Base-by-base conservation (phyloP, 768 basidiomycete genomes). In the Pseudohyphozyma bogoriensis region DNA sequence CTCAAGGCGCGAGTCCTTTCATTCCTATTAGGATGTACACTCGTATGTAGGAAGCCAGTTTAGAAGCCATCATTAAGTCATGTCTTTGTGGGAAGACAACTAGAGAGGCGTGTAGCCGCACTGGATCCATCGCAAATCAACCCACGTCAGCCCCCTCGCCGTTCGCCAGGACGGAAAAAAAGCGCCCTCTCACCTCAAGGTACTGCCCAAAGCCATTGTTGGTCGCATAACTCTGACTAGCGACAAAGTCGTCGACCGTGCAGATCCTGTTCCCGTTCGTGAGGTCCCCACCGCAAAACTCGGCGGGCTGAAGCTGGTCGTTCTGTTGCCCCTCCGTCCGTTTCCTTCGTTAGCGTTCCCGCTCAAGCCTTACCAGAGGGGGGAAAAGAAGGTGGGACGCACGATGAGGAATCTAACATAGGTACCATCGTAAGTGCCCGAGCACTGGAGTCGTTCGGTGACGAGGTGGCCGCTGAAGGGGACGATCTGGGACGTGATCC, bases 381-480 rank as follows among this genome's bases (percentile, higher is more conserved):
- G 15, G 35, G 18, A 9, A 26, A 28, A 35, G 35, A 26, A 26
- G n/a, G 51, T 18, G 2, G 8, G n/a, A 39, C 55, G 36, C 47
- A 56, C 56, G 58, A 91, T 82, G 26, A 91, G 73, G n/a, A 91
- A 77, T 64, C 89, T 77, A 31, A 91, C 80, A 67, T 73, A 73
- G 26, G 53, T 65, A 36, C 64, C 56, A 20, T 69, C 69, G 22
- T 22, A 68, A 60, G n/a, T n/a, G n/a, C n/a, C n/a, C n/a, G n/a
- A n/a, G n/a, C 86, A 88, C 20, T 55, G 47, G 70, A 92, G 54
- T 68, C 79, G 79, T 76, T 93, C 89, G 6, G 83, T 79, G 26
- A 86, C 80, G 80, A 92, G 81, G 57, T 84, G 74, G 28, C 77
- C 83, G 13, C 81, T 80, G 72, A 92, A 92, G 0, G 89, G 85